These are phyloP conservation scores for Pyrenula massariospora DNA, from an alignment of 495 filamentous ascomycete genomes.

Conservation along the genomic window DNA sequence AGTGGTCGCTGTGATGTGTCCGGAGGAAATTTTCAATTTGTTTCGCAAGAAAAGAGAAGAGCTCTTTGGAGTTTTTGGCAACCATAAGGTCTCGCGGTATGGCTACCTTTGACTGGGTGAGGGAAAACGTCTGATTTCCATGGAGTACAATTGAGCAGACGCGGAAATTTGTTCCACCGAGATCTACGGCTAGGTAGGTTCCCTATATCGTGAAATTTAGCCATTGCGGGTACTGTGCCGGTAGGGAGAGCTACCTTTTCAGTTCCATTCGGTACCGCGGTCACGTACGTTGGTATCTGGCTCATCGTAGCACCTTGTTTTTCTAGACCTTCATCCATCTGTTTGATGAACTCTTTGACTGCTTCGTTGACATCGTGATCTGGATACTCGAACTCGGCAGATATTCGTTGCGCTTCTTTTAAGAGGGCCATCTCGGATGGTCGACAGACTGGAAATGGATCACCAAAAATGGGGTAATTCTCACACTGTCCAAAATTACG, in stretches of 20 bases:
- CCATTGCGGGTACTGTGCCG: not conserved
- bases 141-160: conserved; percentile 90
- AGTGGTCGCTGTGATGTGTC: conserved; percentile 82
- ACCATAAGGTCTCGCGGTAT: conserved; percentile 87
- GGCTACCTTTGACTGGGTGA: conserved; percentile 83
- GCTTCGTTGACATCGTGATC: conserved; percentile 66
- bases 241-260: conserved; percentile 50
- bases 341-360: conserved; percentile 70
- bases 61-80: conserved; percentile 71
- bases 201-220: conserved; percentile 40
- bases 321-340: conserved; percentile 79
- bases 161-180: conserved; percentile 95
- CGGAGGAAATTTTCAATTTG: conserved; percentile 82
- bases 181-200: conserved; percentile 88
- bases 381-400: conserved; percentile 75
- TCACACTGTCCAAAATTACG: not conserved
- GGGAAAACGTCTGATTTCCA: conserved; percentile 82
- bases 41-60: conserved; percentile 87
- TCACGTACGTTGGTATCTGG: conserved; percentile 96
- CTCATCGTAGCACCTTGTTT: conserved; percentile 70
- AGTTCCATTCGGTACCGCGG: conserved; percentile 89
- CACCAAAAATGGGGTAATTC: conserved; percentile 5
- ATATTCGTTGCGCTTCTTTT: conserved; percentile 65
- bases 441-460: conserved; percentile 7
- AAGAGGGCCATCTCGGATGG: conserved; percentile 40